These are phyloP conservation scores for Blastomyces parvus DNA, from an alignment of 2,329 filamentous ascomycete genomes.

Conservation along the genomic window DNA sequence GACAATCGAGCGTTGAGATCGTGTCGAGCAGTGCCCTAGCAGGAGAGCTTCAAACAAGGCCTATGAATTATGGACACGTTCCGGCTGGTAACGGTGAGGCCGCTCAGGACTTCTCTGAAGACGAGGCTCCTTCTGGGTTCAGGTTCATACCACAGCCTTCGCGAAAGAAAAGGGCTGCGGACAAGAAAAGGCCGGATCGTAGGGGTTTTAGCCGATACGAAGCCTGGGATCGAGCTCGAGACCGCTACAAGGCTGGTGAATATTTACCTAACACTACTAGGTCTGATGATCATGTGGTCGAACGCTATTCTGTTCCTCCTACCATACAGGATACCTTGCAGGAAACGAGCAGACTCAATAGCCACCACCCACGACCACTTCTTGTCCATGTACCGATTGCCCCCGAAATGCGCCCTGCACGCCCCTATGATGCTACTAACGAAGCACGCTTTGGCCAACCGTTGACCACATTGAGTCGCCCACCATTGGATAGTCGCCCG, in stretches of 20 bases:
- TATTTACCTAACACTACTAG: slow-evolving; percentile 14
- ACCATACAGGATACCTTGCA: neutral
- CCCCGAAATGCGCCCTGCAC: neutral
- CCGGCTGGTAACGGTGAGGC: slow-evolving; percentile 15
- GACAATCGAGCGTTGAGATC: slow-evolving; percentile 36
- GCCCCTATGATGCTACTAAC: slow-evolving; percentile 4
- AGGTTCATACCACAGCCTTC: slow-evolving; percentile 27
- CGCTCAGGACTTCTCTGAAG: slow-evolving; percentile 26
- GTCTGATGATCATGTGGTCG: neutral
- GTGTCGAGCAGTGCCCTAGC: slow-evolving; percentile 31
- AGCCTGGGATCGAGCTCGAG: slow-evolving; percentile 38
- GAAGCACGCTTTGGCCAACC: neutral
- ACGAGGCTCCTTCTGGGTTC: slow-evolving; percentile 30
- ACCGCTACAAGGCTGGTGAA: slow-evolving; percentile 29
- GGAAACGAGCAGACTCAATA: slow-evolving; percentile 1
- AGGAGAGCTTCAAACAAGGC: slow-evolving; percentile 28
- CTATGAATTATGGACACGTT: slow-evolving; percentile 21
- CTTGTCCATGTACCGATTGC: neutral
- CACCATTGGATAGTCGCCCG: neutral
- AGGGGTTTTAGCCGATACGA: slow-evolving; percentile 40
- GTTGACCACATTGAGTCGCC: neutral
- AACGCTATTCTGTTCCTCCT: slow-evolving; percentile 4
- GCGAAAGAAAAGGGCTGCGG: slow-evolving; percentile 15
- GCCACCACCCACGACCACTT: neutral
- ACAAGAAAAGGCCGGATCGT: slow-evolving; percentile 30